Evolutionary conservation across 108 stramenopile genomes (phyloP).

Genomic region (Skeletonema grethae): DNA sequence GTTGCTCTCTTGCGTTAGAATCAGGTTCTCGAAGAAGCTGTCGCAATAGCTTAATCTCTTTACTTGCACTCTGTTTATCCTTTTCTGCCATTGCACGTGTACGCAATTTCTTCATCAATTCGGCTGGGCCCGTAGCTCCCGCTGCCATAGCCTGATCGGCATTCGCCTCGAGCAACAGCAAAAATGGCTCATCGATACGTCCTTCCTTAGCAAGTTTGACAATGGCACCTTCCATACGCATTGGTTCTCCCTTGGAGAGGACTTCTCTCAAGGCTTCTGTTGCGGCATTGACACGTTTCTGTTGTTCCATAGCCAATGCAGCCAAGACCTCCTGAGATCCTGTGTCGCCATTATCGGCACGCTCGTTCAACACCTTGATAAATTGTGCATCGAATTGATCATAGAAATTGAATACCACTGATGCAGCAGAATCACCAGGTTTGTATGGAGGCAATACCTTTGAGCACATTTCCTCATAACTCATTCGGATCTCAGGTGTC

Average conservation of each 20-base stretch:
- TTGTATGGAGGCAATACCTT: slow-evolving; percentile 84
- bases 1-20: slow-evolving; percentile 58
- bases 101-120: slow-evolving; percentile 75
- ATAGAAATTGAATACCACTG: slow-evolving; percentile 69
- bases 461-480: slow-evolving; percentile 77
- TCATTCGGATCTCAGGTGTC: slow-evolving; percentile 86
- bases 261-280: slow-evolving; percentile 70
- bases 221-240: slow-evolving; percentile 87
- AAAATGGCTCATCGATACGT: slow-evolving; percentile 80
- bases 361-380: slow-evolving; percentile 63
- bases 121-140: slow-evolving; percentile 74
- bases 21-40: slow-evolving; percentile 76
- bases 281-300: slow-evolving; percentile 65
- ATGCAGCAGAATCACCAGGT: slow-evolving; percentile 66
- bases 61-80: slow-evolving; percentile 75
- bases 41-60: slow-evolving; percentile 82
- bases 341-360: slow-evolving; percentile 61
- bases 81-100: slow-evolving; percentile 76
- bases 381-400: slow-evolving; percentile 78
- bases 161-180: slow-evolving; percentile 86
- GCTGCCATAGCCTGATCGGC: slow-evolving; percentile 78
- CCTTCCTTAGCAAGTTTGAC: slow-evolving; percentile 77
- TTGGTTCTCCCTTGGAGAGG: slow-evolving; percentile 78
- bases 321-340: slow-evolving; percentile 64
- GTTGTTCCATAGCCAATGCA: slow-evolving; percentile 74